phyloP scores from a whole-genome alignment of 495 filamentous ascomycete genomes.

The Annulohypoxylon bovei region DNA sequence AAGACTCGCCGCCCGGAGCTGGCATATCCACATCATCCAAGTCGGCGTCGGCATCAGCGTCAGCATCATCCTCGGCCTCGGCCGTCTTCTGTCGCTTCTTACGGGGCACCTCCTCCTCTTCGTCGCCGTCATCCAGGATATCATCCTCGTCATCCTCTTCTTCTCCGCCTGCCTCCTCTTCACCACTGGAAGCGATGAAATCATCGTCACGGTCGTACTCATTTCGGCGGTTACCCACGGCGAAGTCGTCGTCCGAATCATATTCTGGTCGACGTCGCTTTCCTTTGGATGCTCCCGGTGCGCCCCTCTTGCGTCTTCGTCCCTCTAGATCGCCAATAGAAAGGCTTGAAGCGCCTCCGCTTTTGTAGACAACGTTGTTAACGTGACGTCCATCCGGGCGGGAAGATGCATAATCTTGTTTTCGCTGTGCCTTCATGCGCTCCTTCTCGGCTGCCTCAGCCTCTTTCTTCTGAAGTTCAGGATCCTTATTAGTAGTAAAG shows the following conservation, averaged over 20 bases:
- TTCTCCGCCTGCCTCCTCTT: slow-evolving; percentile 68
- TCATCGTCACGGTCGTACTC: slow-evolving; percentile 86
- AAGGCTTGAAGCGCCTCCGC: too few species aligned
- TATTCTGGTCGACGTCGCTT: slow-evolving; percentile 62
- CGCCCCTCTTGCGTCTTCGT: slow-evolving; percentile 58
- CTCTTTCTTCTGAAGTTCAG: slow-evolving; percentile 78
- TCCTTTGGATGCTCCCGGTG: slow-evolving; percentile 51
- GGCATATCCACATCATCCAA: slow-evolving; percentile 56
- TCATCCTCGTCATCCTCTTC: slow-evolving; percentile 69
- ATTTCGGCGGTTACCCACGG: slow-evolving; percentile 73
- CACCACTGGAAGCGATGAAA: slow-evolving; percentile 79
- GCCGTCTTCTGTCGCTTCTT: slow-evolving; percentile 61
- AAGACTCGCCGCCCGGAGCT: slow-evolving; percentile 44
- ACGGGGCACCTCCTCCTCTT: slow-evolving; percentile 58
- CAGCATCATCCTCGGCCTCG: slow-evolving; percentile 55
- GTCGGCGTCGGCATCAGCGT: slow-evolving; percentile 55
- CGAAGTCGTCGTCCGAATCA: slow-evolving; percentile 72
- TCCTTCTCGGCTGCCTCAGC: slow-evolving; percentile 80
- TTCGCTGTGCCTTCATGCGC: slow-evolving; percentile 71
- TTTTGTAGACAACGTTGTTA: too few species aligned
- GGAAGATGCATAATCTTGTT: slow-evolving; percentile 72
- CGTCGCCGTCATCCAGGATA: slow-evolving; percentile 57
- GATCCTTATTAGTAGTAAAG: slow-evolving; percentile 75
- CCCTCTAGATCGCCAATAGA: slow-evolving; percentile 80
- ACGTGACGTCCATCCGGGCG: slow-evolving; percentile 69